A percentile compares a stretch with the other conserved stretches of the same genome.
These are phyloP conservation scores for Colletotrichum sp. DNA, from an alignment of 2,329 filamentous ascomycete species.

Conservation along the genomic window DNA sequence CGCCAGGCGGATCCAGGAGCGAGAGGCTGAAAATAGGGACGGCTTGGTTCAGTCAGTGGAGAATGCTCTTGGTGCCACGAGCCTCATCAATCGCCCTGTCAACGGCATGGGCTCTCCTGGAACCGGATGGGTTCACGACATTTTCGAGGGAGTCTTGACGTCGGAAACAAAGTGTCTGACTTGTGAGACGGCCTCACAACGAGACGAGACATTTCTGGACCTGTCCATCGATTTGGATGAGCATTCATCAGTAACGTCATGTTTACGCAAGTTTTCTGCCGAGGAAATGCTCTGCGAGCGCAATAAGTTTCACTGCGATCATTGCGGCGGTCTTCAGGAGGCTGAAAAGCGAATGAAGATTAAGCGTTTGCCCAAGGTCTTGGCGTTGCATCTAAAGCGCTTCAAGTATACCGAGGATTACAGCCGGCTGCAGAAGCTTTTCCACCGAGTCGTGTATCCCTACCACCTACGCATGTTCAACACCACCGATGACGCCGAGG, in stretches of 20 bases:
- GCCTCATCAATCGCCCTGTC: slow-evolving; percentile 27
- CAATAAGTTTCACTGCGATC: slow-evolving; percentile 99
- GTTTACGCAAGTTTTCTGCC: slow-evolving; percentile 92
- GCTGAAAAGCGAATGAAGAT: slow-evolving; percentile 99
- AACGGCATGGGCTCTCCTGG: slow-evolving; percentile 61
- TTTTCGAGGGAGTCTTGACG: slow-evolving; percentile 93
- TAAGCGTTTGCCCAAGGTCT: slow-evolving; percentile 87
- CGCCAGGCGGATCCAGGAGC: slow-evolving; percentile 67
- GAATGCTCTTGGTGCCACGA: slow-evolving; percentile 36
- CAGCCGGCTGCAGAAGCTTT: slow-evolving; percentile 91
- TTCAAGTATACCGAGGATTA: slow-evolving; percentile 99
- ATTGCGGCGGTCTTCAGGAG: slow-evolving; percentile 94
- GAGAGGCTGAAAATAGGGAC: slow-evolving; percentile 44
- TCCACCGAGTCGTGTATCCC: slow-evolving; percentile 95
- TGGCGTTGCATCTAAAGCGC: slow-evolving; percentile 91
- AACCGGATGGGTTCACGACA: slow-evolving; percentile 92
- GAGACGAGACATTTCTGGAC: slow-evolving; percentile 95
- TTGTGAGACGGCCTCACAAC: slow-evolving; percentile 92
- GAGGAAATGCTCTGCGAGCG: slow-evolving; percentile 98
- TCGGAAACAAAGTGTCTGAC: slow-evolving; percentile 97
- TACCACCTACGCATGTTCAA: slow-evolving; percentile 97
- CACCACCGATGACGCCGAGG: slow-evolving; percentile 92
- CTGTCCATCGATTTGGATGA: slow-evolving; percentile 95
- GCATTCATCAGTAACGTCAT: slow-evolving; percentile 95
- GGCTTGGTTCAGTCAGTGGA: slow-evolving; percentile 58